phyloP scores from a whole-genome alignment of 2,329 filamentous ascomycete genomes.

The Ambrosiella cleistominuta region DNA sequence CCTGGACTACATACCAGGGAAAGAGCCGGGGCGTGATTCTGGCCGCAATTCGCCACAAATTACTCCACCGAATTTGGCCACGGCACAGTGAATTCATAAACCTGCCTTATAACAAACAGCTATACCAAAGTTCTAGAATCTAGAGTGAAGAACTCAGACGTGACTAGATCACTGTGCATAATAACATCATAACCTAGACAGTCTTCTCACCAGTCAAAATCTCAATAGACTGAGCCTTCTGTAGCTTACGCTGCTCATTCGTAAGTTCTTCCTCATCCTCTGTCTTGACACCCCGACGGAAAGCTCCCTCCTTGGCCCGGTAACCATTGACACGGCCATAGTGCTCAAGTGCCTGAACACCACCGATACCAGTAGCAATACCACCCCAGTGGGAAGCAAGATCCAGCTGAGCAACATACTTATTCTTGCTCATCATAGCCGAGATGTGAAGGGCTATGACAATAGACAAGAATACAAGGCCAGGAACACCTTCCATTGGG shows the following conservation, averaged over 20 bases:
- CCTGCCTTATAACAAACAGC: too few relatives aligned
- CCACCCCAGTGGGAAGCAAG: conserved; percentile 36
- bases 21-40: too few relatives aligned
- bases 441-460: conserved; percentile 33
- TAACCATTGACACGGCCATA: conserved; percentile 8
- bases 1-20: too few relatives aligned
- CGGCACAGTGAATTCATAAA: too few relatives aligned
- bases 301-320: conserved; percentile 9
- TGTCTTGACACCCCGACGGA: conserved; percentile 2
- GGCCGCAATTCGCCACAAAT: too few relatives aligned
- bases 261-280: not conserved
- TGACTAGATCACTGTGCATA: too few relatives aligned
- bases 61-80: too few relatives aligned
- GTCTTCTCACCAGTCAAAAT: conserved; percentile 12
- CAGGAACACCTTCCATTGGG: conserved; percentile 32
- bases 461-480: conserved; percentile 35
- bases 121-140: not conserved
- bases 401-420: conserved; percentile 32
- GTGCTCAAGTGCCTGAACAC: conserved; percentile 21
- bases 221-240: conserved; percentile 10
- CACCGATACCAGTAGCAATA: conserved; percentile 29
- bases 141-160: not conserved
- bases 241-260: not conserved
- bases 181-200: not conserved
- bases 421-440: conserved; percentile 26